Evolutionary conservation across 1,139 yeast genomes (phyloP).

Genomic region (Meyerozyma carpophila): DNA sequence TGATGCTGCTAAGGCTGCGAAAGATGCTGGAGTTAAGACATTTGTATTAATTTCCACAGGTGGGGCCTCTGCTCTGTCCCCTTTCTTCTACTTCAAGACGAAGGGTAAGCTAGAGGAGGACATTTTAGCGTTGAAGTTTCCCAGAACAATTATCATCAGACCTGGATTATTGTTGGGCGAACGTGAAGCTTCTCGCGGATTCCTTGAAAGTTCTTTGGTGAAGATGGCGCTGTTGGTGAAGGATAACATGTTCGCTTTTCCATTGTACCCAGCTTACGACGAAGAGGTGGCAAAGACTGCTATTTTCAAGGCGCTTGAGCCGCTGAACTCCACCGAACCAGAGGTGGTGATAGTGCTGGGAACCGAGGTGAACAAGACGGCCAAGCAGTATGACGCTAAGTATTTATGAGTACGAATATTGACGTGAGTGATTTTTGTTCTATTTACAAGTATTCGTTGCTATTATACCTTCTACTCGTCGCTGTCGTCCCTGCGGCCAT

Average conservation of each 20-base stretch:
- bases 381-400: background rate
- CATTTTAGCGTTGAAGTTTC: constrained; percentile 51
- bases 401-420: background rate
- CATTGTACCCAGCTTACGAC: background rate
- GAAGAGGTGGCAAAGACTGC: background rate
- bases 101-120: constrained; percentile 66
- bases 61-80: constrained; percentile 53
- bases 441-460: no score
- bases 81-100: constrained; percentile 50
- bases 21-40: constrained; percentile 56
- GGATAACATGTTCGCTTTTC: background rate
- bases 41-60: constrained; percentile 57
- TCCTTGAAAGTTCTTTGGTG: background rate
- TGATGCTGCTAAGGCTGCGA: constrained; percentile 65
- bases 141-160: constrained; percentile 60
- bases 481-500: no score
- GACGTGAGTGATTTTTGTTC: no score
- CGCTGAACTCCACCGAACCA: background rate
- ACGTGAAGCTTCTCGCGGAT: constrained; percentile 40
- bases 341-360: background rate
- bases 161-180: constrained; percentile 69
- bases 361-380: background rate
- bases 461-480: no score
- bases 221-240: background rate
- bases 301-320: background rate